These are phyloP conservation scores for Emergomyces orientalis DNA, from an alignment of 2,329 filamentous ascomycete species.

Conservation along the genomic window DNA sequence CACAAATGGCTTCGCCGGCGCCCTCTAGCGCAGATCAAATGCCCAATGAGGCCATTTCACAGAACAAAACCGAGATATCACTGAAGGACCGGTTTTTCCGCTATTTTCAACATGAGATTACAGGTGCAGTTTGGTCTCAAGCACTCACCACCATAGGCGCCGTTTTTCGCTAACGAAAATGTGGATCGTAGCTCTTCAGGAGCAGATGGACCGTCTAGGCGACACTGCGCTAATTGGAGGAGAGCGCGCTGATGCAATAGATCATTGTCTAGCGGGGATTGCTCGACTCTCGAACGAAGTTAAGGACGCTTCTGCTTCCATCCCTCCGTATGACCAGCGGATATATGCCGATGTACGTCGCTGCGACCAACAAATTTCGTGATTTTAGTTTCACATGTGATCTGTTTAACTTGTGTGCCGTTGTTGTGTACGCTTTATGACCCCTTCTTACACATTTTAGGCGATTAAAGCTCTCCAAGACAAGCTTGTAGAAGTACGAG, in stretches of 20 bases:
- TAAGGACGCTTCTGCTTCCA: constrained; percentile 68
- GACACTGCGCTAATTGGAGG: constrained; percentile 55
- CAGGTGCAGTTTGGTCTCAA: constrained; percentile 42
- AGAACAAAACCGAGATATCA: constrained; percentile 30
- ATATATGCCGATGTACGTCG: constrained; percentile 64
- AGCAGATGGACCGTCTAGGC: constrained; percentile 61
- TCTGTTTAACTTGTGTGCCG: not conserved
- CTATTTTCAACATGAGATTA: constrained; percentile 68
- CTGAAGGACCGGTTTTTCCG: constrained; percentile 74
- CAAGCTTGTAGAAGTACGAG: constrained; percentile 61
- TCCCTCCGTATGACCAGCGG: constrained; percentile 83
- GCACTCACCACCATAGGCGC: not conserved
- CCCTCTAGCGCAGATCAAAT: not conserved
- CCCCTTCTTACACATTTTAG: constrained; percentile 32
- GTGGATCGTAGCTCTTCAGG: constrained; percentile 54
- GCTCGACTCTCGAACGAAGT: constrained; percentile 73
- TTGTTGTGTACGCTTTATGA: constrained; percentile 2
- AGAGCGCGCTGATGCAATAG: constrained; percentile 70
- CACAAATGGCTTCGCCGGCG: not conserved
- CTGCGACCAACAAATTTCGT: constrained; percentile 11
- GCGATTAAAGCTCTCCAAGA: constrained; percentile 73
- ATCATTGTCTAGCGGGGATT: constrained; percentile 70
- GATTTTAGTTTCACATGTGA: constrained; percentile 11
- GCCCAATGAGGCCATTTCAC: constrained; percentile 22
- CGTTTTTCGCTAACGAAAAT: not conserved